Base-by-base conservation (phyloP, 768 basidiomycete genomes). In the Lentinus brumalis region DNA sequence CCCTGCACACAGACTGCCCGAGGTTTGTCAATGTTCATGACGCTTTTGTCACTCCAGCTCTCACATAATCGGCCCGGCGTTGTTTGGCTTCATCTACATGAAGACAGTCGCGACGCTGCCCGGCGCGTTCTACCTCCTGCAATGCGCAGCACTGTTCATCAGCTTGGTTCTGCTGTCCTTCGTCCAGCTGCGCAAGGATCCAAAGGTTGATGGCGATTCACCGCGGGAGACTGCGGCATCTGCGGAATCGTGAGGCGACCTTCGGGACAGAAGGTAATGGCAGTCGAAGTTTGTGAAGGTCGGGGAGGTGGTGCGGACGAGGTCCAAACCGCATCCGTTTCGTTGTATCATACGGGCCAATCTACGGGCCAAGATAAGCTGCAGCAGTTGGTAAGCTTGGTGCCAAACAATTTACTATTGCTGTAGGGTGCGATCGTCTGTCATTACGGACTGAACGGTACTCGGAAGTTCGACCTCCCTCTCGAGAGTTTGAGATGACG, bases 41-140 rank as follows among this genome's bases (percentile, higher is more conserved):
- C 60, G 56, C 50, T 41, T 39, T 39, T 10, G 35, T 35, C 35
- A 35, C 35, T 18, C 18, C 69, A 90, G 88, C 70, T 77, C 84
- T 21, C 84, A 86, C 59, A 84, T 94, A n/a, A 31, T 94, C 2
- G 87, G 88, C 0, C 93, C 94, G 0, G 75, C 86, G 2, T 35
- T 92, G 40, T 94, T 88, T 65, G 91, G 92, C 5, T 69, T 86
- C n/a, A 77, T 90, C 8, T 95, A 87, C 68, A 79, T 83, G 65
- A 81, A 77, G 58, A 95, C 91, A 0, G 91, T 93, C n/a, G 83
- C 81, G 9, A 78, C 75, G 6, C 85, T 86, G 68, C 88, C 94
- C 0, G 79, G 83, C 32, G 82, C 85, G 3, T 85, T 95, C 11
- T 91, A 59, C 31, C 12, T 50, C 10, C 47, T 64, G 30, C 53